phyloP scores from a whole-genome alignment of 2,329 filamentous ascomycete genomes.

The Dryadomyces sulphureus region DNA sequence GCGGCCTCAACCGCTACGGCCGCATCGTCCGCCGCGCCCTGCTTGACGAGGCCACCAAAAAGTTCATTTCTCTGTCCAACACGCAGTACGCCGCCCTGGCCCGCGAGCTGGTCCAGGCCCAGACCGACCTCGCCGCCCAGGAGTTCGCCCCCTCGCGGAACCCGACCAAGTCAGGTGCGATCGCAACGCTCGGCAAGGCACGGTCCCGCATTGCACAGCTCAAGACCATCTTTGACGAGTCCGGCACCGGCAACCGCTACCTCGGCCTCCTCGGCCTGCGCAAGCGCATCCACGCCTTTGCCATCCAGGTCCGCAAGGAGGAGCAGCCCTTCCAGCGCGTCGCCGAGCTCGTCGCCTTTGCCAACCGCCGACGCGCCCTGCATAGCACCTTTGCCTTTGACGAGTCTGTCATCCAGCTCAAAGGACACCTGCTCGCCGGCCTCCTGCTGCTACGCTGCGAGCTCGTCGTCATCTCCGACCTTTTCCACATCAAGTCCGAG shows the following conservation, averaged over 20 bases:
- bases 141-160: constrained; percentile 2
- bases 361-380: constrained; percentile 17
- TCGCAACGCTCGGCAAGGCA: not conserved
- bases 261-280: constrained; percentile 11
- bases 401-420: constrained; percentile 20
- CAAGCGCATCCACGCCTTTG: constrained; percentile 10
- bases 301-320: constrained; percentile 20
- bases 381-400: constrained; percentile 19
- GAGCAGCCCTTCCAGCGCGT: constrained; percentile 36
- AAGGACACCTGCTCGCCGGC: constrained; percentile 24
- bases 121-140: constrained; percentile 13
- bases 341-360: constrained; percentile 25
- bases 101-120: constrained; percentile 12
- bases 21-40: constrained; percentile 44
- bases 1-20: constrained; percentile 43
- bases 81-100: constrained; percentile 21
- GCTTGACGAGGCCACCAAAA: constrained; percentile 49
- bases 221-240: not conserved
- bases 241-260: constrained; percentile 9
- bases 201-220: not conserved
- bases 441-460: constrained; percentile 34
- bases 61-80: constrained; percentile 34
- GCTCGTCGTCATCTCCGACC: constrained; percentile 24
- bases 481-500: constrained; percentile 3
- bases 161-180: not conserved